Percentiles rank a stretch among this genome's conserved stretches.
Evolutionary conservation across 2,329 filamentous ascomycete species (phyloP).

Genomic region (Paecilomyces sp.): DNA sequence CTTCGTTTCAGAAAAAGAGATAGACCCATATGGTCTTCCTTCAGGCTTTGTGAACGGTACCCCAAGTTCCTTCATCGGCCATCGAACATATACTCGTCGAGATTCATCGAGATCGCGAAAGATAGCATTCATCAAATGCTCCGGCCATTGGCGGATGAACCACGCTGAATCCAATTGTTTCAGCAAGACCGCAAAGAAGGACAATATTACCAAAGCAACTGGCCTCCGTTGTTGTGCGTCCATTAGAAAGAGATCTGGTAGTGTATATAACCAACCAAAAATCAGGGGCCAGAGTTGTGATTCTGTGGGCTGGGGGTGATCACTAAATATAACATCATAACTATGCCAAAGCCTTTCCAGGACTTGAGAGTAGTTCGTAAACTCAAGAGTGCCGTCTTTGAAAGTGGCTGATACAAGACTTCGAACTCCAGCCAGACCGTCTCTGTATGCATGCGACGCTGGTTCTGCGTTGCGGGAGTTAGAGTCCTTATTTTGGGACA

Average conservation of each 20-base stretch:
- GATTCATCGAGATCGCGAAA: background rate
- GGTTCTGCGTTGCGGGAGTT: background rate
- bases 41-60: background rate
- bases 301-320: background rate
- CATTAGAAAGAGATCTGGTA: conserved; percentile 4
- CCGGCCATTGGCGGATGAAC: conserved; percentile 8
- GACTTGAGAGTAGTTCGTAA: background rate
- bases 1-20: too few relatives aligned
- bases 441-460: background rate
- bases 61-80: background rate
- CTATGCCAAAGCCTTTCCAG: background rate
- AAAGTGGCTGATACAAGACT: background rate
- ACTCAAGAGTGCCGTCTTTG: background rate
- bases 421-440: background rate
- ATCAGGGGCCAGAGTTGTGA: conserved; percentile 1
- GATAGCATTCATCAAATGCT: conserved; percentile 7
- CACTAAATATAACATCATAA: background rate
- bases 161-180: conserved; percentile 5
- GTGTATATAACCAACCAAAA: conserved; percentile 8
- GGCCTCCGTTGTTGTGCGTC: conserved; percentile 2
- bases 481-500: background rate
- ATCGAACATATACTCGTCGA: background rate
- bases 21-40: background rate
- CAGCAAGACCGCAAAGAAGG: conserved; percentile 6
- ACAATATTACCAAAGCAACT: conserved; percentile 3